These are phyloP conservation scores for Paramecium primaurelia DNA, from an alignment of 73 alveolate species.

Conservation along the genomic window DNA sequence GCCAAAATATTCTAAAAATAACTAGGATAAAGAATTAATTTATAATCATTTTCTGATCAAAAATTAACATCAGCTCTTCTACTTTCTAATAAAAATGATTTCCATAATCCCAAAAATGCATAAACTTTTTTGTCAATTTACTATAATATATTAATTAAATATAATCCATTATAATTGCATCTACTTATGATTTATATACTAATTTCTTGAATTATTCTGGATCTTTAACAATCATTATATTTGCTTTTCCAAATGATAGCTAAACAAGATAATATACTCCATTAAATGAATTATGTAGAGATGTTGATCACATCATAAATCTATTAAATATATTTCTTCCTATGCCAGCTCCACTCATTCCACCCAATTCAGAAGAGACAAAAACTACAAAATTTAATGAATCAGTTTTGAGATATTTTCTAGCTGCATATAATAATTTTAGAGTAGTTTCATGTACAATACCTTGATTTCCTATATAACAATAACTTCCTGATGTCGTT, in stretches of 20 bases:
- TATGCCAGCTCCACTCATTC: slow-evolving; percentile 75
- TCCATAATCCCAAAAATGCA: slow-evolving; percentile 75
- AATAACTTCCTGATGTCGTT: slow-evolving; percentile 74
- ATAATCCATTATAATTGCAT: slow-evolving; percentile 5
- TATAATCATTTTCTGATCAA: background rate
- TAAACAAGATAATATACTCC: slow-evolving; percentile 73
- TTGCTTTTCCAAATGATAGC: slow-evolving; percentile 50
- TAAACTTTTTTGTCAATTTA: slow-evolving; percentile 54
- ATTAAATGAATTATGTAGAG: slow-evolving; percentile 64
- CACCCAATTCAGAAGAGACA: slow-evolving; percentile 73
- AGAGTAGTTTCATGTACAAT: slow-evolving; percentile 76
- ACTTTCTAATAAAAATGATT: slow-evolving; percentile 67
- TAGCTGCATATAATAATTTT: slow-evolving; percentile 64
- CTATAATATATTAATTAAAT: background rate
- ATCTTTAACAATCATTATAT: slow-evolving; percentile 39
- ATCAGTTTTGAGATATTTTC: slow-evolving; percentile 37
- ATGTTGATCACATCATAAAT: slow-evolving; percentile 70
- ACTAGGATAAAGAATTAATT: slow-evolving; percentile 51
- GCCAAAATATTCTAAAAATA: slow-evolving; percentile 69
- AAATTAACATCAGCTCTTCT: slow-evolving; percentile 68
- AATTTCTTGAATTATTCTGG: slow-evolving; percentile 62
- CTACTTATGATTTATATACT: slow-evolving; percentile 57
- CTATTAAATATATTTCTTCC: slow-evolving; percentile 47
- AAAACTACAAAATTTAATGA: slow-evolving; percentile 59
- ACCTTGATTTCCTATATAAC: slow-evolving; percentile 73